phyloP scores from a whole-genome alignment of 1,284 basidiomycete species.

The Moesziomyces parantarcticus region DNA sequence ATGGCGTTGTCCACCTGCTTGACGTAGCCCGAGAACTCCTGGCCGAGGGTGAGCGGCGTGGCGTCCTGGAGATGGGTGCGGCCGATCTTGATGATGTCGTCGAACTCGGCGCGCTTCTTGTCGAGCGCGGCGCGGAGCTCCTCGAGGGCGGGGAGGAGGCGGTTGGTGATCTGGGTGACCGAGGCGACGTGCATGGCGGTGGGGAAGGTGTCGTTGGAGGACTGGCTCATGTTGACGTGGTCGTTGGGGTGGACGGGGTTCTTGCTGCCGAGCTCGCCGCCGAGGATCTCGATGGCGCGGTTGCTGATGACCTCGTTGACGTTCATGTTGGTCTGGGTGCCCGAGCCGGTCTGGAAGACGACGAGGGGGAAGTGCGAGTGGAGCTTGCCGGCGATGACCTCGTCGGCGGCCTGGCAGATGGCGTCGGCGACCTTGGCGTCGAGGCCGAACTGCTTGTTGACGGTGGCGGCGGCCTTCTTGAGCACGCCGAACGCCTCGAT shows the following conservation, averaged over 20 bases:
- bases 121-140: slow-evolving; percentile 86
- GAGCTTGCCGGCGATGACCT: slow-evolving; percentile 95
- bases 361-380: slow-evolving; percentile 89
- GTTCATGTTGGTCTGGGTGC: slow-evolving; percentile 99
- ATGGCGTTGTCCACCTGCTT: slow-evolving; percentile 93
- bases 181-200: slow-evolving; percentile 99
- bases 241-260: slow-evolving; percentile 99
- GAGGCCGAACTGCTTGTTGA: slow-evolving; percentile 90
- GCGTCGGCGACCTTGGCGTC: slow-evolving; percentile 88
- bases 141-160: slow-evolving; percentile 85
- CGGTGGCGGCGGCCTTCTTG: slow-evolving; percentile 95
- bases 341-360: slow-evolving; percentile 98
- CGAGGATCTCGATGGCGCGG: slow-evolving; percentile 95
- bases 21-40: slow-evolving; percentile 98
- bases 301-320: slow-evolving; percentile 99
- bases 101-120: slow-evolving; percentile 76
- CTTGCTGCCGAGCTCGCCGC: slow-evolving; percentile 94
- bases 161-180: slow-evolving; percentile 84
- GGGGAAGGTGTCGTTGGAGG: slow-evolving; percentile 99
- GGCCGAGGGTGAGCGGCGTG: slow-evolving; percentile 95
- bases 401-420: slow-evolving; percentile 93
- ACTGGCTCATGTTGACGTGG: slow-evolving; percentile 99
- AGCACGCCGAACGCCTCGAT: slow-evolving; percentile 98
- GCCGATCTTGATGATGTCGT: slow-evolving; percentile 91
- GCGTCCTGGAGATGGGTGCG: slow-evolving; percentile 97